Evolutionary conservation across 164 flowering plant species (phyloP).

Genomic region (Vitis labrusca): DNA sequence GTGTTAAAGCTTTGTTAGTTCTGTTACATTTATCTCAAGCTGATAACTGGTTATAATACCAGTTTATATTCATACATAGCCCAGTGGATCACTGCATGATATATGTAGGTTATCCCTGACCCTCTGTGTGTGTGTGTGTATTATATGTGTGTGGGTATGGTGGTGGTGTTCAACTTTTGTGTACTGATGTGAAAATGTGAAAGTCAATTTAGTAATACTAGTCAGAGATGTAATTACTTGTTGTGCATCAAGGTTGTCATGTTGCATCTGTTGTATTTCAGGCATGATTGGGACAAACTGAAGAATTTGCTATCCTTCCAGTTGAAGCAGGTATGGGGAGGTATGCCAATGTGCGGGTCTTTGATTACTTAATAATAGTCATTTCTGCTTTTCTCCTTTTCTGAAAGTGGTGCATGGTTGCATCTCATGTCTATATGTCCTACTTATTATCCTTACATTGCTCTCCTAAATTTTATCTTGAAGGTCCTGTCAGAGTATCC

Average conservation of each 20-base stretch:
- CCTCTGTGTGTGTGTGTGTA: too few relatives aligned
- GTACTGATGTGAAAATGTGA: too few relatives aligned
- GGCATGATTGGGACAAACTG: constrained; percentile 86
- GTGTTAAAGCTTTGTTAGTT: too few relatives aligned
- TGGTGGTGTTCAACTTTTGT: too few relatives aligned
- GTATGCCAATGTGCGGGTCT: constrained; percentile 38
- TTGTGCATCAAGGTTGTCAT: not conserved
- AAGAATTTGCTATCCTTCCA: constrained; percentile 66
- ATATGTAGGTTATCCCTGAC: too few relatives aligned
- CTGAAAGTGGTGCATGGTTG: not conserved
- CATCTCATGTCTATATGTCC: not conserved
- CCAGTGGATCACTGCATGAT: too few relatives aligned
- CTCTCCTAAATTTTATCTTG: constrained; percentile 13
- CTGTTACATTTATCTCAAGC: too few relatives aligned
- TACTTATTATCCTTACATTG: not conserved
- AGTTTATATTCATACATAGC: too few relatives aligned
- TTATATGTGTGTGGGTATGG: too few relatives aligned
- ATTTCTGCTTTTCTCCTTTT: not conserved
- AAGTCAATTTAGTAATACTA: too few relatives aligned
- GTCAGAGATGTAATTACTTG: not conserved
- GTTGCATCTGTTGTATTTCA: constrained; percentile 20
- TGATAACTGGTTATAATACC: too few relatives aligned
- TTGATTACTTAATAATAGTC: not conserved
- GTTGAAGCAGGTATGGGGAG: constrained; percentile 95
- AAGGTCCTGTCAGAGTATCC: constrained; percentile 84